These are phyloP conservation scores for Moesziomyces sp. DNA, from an alignment of 1,284 basidiomycete species.

Conservation along the genomic window DNA sequence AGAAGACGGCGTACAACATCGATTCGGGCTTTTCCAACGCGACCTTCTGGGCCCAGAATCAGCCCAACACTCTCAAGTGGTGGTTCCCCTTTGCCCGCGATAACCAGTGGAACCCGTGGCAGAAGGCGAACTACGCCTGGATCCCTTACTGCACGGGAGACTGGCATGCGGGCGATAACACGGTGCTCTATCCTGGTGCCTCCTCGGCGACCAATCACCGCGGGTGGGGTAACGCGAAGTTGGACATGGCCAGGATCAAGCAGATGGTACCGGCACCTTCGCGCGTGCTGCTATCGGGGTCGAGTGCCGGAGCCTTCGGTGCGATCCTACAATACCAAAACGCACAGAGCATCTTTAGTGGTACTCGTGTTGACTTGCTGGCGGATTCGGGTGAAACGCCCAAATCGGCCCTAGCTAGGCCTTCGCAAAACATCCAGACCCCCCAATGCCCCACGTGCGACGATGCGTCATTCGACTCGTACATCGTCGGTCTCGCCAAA, in stretches of 20 bases:
- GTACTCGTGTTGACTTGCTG: constrained; percentile 19
- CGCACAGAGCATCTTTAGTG: constrained; percentile 16
- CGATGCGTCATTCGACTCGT: constrained; percentile 29
- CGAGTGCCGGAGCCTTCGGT: constrained; percentile 28
- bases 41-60: constrained; percentile 15
- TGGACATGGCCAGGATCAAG: constrained; percentile 19
- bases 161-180: constrained; percentile 26
- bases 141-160: constrained; percentile 43
- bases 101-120: constrained; percentile 29
- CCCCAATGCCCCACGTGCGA: constrained; percentile 35
- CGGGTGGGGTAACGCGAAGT: constrained; percentile 17
- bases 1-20: constrained; percentile 27
- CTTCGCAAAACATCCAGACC: constrained; percentile 21
- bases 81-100: constrained; percentile 30
- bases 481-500: constrained; percentile 31
- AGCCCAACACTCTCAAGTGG: constrained; percentile 7
- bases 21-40: constrained; percentile 8
- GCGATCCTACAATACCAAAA: constrained; percentile 32
- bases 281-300: constrained; percentile 17
- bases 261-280: constrained; percentile 9
- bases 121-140: constrained; percentile 21
- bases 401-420: not conserved
- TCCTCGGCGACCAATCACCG: constrained; percentile 9
- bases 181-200: constrained; percentile 17
- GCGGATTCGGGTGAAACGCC: constrained; percentile 32